These are phyloP conservation scores for Candida sp. DNA, from an alignment of 1,139 yeast species.

Conservation along the genomic window DNA sequence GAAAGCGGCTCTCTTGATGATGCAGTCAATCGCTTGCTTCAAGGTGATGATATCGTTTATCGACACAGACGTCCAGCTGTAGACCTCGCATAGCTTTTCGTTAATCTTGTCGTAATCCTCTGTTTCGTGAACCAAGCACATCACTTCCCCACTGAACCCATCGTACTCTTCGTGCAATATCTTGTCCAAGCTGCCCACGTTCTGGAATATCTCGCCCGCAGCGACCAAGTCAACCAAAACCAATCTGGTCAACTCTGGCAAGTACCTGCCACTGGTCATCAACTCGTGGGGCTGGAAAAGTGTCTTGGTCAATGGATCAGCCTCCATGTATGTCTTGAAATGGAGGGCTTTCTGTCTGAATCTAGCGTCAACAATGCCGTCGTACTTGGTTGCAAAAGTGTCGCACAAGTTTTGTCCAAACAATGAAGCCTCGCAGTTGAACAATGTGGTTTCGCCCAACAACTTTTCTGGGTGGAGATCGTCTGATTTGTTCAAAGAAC, in stretches of 20 bases:
- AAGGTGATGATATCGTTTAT: constrained; percentile 30
- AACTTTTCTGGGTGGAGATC: constrained; percentile 28
- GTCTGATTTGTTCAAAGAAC: constrained; percentile 29
- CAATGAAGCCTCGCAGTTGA: constrained; percentile 45
- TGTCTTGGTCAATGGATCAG: constrained; percentile 30
- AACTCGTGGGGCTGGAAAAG: constrained; percentile 60
- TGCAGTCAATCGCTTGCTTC: constrained; percentile 29
- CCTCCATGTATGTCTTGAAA: constrained; percentile 38
- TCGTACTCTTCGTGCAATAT: constrained; percentile 26
- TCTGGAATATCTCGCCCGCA: constrained; percentile 33
- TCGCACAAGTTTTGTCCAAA: constrained; percentile 39
- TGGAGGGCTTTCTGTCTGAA: constrained; percentile 23
- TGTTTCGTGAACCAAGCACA: constrained; percentile 41
- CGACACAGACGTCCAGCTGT: constrained; percentile 26
- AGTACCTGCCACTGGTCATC: constrained; percentile 59
- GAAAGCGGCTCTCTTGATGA: constrained; percentile 46
- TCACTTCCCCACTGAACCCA: constrained; percentile 44
- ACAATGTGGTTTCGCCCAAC: constrained; percentile 27
- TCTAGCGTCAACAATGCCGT: constrained; percentile 37
- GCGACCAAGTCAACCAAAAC: constrained; percentile 39
- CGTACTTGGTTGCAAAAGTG: constrained; percentile 40
- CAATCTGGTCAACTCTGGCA: constrained; percentile 55
- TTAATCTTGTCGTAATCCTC: constrained; percentile 25
- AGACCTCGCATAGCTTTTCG: constrained; percentile 22
- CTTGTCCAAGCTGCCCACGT: constrained; percentile 10